Evolutionary conservation across 2,329 filamentous ascomycete genomes (phyloP), one percentile per base, ranked within the genome.

Genomic region (Cadophora luteo-olivacea): DNA sequence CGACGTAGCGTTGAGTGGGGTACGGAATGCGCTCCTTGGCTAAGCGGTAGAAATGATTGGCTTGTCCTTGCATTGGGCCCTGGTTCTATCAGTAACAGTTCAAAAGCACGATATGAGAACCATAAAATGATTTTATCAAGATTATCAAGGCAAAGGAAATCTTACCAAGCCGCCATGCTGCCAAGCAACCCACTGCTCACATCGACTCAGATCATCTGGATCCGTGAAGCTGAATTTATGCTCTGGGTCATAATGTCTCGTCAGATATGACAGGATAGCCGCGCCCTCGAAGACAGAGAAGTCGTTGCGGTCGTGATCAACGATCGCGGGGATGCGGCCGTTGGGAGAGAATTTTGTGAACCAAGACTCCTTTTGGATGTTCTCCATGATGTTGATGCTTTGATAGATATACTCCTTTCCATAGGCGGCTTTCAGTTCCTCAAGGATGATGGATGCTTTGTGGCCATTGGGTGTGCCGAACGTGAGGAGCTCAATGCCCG

Each of bases 1-100:
- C 92, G 64, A 90, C 83, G 79, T 94, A 95, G 51, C 92, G 87
- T 76, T 91, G 89, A 19, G 91, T 85, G 61, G 85, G 89, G 78
- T 93, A 94, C 61, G 88, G 84, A 75, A 92, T 90, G 75, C 85
- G 86, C 75, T 92, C 89, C 52, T 89, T 87, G 4, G 90, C 87
- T 74, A 90, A 89, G 51, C 87, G 85, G 64, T 83, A 78, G 82
- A 94, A 94, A 80, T 94, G 91, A 79, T 91, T 90, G 68, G 90
- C 89, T 78, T 94, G 91, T 29, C 89, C 91, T 78, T 93, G 91
- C 83, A 86, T 86, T 2, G 91, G 91, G 0, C 91, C 91, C 91
- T n/a, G 89, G 6, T 11, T 29, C 49, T 29, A 29, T 70, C 29
- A 67, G 32, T 65, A 22, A 14, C 12, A 45, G 12, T 16, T 16